Conservation (phyloP, 164 flowering plant species). For the Magnolia changhungtana region DNA sequence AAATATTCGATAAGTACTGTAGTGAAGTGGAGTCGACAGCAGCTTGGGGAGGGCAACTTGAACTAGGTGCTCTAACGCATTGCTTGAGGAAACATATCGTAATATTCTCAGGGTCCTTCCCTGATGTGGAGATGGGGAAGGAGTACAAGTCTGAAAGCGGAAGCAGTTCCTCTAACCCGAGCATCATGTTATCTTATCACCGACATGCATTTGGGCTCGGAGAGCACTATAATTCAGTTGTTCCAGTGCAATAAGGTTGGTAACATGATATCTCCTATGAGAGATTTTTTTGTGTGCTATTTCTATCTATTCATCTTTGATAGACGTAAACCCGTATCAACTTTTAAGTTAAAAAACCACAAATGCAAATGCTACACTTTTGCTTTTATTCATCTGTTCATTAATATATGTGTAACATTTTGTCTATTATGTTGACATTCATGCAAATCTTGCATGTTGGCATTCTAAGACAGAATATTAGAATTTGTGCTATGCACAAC, state of each 20-base stretch:
- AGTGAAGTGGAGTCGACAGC: constrained; percentile 78
- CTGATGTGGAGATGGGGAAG: constrained; percentile 97
- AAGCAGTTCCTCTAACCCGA: constrained; percentile 27
- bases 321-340: not conserved
- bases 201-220: constrained; percentile 92
- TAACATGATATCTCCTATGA: constrained; percentile 2
- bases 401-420: not conserved
- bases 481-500: not conserved
- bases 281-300: not conserved
- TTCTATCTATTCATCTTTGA: not conserved
- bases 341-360: not conserved
- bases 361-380: not conserved
- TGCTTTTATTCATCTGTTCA: not conserved
- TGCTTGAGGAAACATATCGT: constrained; percentile 71
- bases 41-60: constrained; percentile 97
- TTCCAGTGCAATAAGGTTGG: constrained; percentile 34
- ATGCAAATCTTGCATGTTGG: not conserved
- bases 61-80: constrained; percentile 85
- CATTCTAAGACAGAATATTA: not conserved
- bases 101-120: constrained; percentile 82
- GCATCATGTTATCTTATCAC: constrained; percentile 74
- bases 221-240: constrained; percentile 91
- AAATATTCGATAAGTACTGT: constrained; percentile 72
- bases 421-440: not conserved
- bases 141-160: constrained; percentile 53